Evolutionary conservation across 345 rosid genomes (phyloP).

Genomic region (Heritiera littoralis): DNA sequence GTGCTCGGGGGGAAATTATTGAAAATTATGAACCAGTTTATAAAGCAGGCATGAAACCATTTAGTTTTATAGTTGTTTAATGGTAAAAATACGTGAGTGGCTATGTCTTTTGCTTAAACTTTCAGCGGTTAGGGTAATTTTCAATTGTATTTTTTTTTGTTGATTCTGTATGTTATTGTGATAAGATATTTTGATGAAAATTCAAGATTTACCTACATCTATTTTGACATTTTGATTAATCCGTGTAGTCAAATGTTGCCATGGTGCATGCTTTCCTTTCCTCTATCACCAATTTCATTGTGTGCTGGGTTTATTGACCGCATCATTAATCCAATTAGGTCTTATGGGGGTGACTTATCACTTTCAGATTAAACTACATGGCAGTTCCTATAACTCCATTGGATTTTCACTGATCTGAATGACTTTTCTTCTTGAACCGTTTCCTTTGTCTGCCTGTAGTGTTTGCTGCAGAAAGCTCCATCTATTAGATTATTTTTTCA

Average conservation of each 20-base stretch:
- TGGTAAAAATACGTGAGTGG: not conserved
- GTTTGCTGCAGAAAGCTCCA: not conserved
- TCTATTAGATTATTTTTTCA: too few relatives aligned
- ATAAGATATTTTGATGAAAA: not conserved
- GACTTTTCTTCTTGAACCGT: slow-evolving; percentile 1
- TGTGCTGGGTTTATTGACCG: not conserved
- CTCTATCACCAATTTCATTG: slow-evolving; percentile 1
- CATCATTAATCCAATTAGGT: not conserved
- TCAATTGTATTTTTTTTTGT: not conserved
- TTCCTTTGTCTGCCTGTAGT: not conserved
- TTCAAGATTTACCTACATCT: too few relatives aligned
- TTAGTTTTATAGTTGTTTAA: not conserved
- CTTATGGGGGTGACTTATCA: not conserved
- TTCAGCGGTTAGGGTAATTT: not conserved
- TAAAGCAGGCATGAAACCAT: not conserved
- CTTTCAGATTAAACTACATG: not conserved
- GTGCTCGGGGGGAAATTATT: not conserved
- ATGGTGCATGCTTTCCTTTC: not conserved
- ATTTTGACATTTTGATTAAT: not conserved
- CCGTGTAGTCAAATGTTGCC: not conserved
- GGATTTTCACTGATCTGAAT: not conserved
- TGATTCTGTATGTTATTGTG: not conserved
- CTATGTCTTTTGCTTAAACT: not conserved
- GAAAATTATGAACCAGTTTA: not conserved
- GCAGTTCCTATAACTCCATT: not conserved